Evolutionary conservation across 1,284 basidiomycete genomes (phyloP), one percentile per base, ranked within the genome.

Genomic region (Trametes polyzona): DNA sequence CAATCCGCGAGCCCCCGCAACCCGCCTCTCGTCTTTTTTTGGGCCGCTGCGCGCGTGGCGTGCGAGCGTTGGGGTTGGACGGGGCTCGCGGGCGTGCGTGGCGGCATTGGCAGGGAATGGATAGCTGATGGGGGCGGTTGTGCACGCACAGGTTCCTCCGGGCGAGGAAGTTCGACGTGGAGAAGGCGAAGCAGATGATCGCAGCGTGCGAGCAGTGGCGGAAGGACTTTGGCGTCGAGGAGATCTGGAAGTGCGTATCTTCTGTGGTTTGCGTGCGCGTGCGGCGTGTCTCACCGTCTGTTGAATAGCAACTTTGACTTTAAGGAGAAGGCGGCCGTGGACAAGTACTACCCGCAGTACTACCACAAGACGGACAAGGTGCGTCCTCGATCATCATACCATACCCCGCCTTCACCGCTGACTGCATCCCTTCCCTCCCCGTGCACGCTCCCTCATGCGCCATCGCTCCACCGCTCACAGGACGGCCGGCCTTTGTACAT

Each of bases 281-380:
- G 24, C 24, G 21, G 29, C 41, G 24, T 14, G 26, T 17, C 54
- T 35, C 33, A 53, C 33, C 40, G 30, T 24, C 19, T n/a, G 36
- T 17, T 21, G 11, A 35, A 3, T 64, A 95, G 92, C 65, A 88
- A 86, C 69, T 98, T 98, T 73, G 85, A 92, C 62, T 98, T 96
- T 74, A 85, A 83, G 59, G 96, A 98, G 76, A 90, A 89, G 71
- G 77, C 76, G 41, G 79, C 87, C 66, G 95, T 98, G 12, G 86
- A 95, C 80, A 89, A 95, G 76, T 93, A 92, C 70, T 98, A 98
- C 73, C 96, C 96, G 1, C 93, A 97, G 71, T 98, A 86, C 76
- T 96, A 98, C 74, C 96, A 98, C 80, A 96, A 96, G 80, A 92
- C 81, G 64, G 96, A 99, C 83, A 94, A 91, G 79, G 93, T 93